phyloP scores from a whole-genome alignment of 257 asterid genomes.

The Datura wrightii region DNA sequence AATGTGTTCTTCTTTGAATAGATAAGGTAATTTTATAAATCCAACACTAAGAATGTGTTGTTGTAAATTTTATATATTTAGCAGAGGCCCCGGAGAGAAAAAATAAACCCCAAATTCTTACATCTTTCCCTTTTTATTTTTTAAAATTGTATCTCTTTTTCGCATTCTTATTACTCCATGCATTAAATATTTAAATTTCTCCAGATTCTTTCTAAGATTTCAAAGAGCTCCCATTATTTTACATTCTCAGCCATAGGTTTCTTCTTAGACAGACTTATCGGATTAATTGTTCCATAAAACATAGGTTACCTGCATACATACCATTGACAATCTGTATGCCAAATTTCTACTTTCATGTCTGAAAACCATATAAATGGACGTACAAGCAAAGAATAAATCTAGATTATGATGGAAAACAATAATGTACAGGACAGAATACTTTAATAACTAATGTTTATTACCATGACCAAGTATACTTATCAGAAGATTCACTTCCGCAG shows the following conservation, averaged over 20 bases:
- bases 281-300: background rate
- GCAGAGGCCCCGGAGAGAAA: no score
- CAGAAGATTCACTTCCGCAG: background rate
- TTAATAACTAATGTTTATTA: background rate
- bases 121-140: background rate
- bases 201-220: background rate
- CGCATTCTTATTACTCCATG: background rate
- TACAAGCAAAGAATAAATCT: no score
- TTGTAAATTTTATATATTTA: no score
- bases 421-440: background rate
- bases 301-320: background rate
- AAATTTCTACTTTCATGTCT: background rate
- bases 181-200: background rate
- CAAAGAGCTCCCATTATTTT: background rate
- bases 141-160: background rate
- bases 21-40: no score
- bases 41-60: no score
- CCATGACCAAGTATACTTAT: background rate
- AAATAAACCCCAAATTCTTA: background rate
- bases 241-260: background rate
- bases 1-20: background rate
- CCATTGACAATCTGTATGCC: background rate
- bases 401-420: no score
- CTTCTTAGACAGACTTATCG: background rate
- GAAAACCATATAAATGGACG: no score